phyloP scores from a whole-genome alignment of 805 yeast genomes.

The Yamadazyma akitaensis region DNA sequence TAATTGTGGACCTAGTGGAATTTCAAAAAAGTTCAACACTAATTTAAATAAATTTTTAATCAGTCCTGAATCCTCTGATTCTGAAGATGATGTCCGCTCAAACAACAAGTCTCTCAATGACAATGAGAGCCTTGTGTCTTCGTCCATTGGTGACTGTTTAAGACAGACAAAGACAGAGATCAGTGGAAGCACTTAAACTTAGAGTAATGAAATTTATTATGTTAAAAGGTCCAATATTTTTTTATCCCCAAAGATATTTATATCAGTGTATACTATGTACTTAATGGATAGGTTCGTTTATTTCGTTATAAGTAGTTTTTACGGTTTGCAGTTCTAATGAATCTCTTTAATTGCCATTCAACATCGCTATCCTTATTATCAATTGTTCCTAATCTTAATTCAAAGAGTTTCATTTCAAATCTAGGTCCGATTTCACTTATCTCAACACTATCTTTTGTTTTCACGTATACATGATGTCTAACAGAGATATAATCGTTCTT shows the following conservation, averaged over 20 bases:
- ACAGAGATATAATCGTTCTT: conserved; percentile 90
- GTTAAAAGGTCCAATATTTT: background rate
- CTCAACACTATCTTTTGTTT: conserved; percentile 84
- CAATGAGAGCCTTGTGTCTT: conserved; percentile 35
- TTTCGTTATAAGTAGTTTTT: conserved; percentile 65
- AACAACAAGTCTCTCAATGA: conserved; percentile 19
- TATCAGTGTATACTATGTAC: conserved; percentile 13
- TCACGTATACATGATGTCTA: conserved; percentile 91
- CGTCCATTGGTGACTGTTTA: conserved; percentile 39
- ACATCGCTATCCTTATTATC: conserved; percentile 96
- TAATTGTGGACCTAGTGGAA: background rate
- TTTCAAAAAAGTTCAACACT: conserved; percentile 10
- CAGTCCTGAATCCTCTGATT: conserved; percentile 26
- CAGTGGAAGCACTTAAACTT: conserved; percentile 13
- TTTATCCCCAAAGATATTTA: conserved; percentile 4
- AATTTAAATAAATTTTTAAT: conserved; percentile 20
- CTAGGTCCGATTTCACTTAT: conserved; percentile 98
- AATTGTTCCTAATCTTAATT: conserved; percentile 81
- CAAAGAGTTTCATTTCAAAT: conserved; percentile 92
- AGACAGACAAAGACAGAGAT: conserved; percentile 39
- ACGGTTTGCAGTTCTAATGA: conserved; percentile 92
- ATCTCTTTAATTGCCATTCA: conserved; percentile 95
- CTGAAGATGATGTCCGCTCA: conserved; percentile 19
- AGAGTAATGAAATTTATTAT: background rate
- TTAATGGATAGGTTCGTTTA: conserved; percentile 5